Evolutionary conservation across 345 rosid species (phyloP), one percentile per base, ranked within the genome.

Genomic region (Bretschneidera sinensis): DNA sequence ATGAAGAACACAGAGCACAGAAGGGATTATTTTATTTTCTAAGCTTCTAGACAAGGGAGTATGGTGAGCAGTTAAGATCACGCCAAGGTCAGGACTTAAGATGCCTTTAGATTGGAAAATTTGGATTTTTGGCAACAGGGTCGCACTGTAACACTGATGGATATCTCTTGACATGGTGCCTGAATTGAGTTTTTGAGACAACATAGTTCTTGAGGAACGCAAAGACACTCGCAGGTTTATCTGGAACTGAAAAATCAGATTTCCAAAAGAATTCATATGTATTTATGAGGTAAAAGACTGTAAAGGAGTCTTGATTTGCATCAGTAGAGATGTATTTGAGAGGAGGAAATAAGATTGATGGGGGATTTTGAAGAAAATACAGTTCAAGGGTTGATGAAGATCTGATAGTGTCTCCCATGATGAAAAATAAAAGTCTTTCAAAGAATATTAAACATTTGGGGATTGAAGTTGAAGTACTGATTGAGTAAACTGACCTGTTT

Each of bases 201-300:
- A 4, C 50, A n/a, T 47, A 13, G 17, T n/a, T 47, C 4, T 6
- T n/a, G 50, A 47, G 19, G 50, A 47, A 47, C 3, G 3, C 11
- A n/a, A 47, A 3, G 50, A 47, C 50, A 47, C 6, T 2, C 6
- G 4, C 19, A 13, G 50, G 50, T 16, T 47, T 47, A 47, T 34
- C 66, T 1, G 76, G 48, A 2, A 43, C 65, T 13, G 63, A 51
- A 0, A 54, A 9, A 21, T 76, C 78, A 15, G 61, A 57, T 31
- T 67, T 59, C 0, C 62, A 66, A 16, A 73, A 81, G 15, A 81
- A 55, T 43, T 76, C 80, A 60, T 50, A 65, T 21, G 57, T 10
- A 8, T 66, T 58, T 2, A 69, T 9, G 35, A 31, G 35, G 9
- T 31, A 31, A 11, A 13, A 39, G 45, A 39, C 45, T 11, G 6